A percentile compares a stretch with the other conserved stretches of the same genome.
phyloP scores from a whole-genome alignment of 106 monocot species.

The Amphibolis antarctica region DNA sequence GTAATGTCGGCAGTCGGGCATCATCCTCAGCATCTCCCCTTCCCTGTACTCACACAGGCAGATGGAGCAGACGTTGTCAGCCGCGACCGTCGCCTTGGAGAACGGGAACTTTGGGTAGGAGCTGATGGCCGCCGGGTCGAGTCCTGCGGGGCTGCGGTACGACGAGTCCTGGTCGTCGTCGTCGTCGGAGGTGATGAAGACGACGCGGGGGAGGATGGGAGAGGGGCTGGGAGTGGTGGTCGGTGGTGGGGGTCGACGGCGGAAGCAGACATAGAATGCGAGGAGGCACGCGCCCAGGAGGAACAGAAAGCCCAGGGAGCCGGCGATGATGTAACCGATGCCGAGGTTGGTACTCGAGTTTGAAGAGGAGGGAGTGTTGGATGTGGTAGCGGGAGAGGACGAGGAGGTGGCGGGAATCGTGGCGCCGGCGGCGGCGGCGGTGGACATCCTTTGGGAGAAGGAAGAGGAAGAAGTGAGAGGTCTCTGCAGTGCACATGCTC shows the following conservation, averaged over 20 bases:
- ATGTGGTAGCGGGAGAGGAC: not conserved
- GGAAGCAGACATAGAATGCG: slow-evolving; percentile 16
- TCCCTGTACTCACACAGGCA: slow-evolving; percentile 18
- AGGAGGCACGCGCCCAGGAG: slow-evolving; percentile 17
- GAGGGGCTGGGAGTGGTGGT: not conserved
- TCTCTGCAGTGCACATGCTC: too few species aligned
- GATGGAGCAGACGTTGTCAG: slow-evolving; percentile 14
- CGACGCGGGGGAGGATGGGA: slow-evolving; percentile 9
- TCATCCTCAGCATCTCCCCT: slow-evolving; percentile 18
- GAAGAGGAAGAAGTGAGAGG: not conserved
- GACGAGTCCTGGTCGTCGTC: not conserved
- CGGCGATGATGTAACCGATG: slow-evolving; percentile 12
- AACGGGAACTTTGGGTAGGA: slow-evolving; percentile 18
- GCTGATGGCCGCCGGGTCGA: slow-evolving; percentile 13
- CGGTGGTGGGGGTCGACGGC: not conserved
- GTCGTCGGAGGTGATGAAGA: slow-evolving; percentile 11
- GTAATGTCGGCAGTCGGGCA: slow-evolving; percentile 15
- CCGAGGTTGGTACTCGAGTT: not conserved
- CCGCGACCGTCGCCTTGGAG: not conserved
- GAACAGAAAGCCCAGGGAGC: slow-evolving; percentile 12
- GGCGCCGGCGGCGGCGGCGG: not conserved
- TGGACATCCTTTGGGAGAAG: slow-evolving; percentile 1
- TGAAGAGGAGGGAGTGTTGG: not conserved
- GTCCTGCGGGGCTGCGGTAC: slow-evolving; percentile 5
- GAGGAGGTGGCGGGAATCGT: not conserved